Percentiles rank a stretch among this genome's conserved stretches.
These are phyloP conservation scores for Puccinia coronata DNA, from an alignment of 1,284 basidiomycete genomes.

Conservation along the genomic window DNA sequence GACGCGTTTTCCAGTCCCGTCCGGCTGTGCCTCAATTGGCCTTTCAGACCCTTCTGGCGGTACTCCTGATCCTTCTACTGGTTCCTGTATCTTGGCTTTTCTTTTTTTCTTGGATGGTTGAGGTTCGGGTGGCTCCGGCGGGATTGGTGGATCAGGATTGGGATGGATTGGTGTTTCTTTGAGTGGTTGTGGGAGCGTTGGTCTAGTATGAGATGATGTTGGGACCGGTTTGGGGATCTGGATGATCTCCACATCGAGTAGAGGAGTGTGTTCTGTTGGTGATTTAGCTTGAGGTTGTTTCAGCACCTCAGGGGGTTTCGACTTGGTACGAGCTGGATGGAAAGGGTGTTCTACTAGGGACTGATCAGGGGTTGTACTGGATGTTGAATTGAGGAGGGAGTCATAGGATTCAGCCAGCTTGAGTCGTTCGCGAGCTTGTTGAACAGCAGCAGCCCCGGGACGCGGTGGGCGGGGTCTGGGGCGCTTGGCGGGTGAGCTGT, in stretches of 20 bases:
- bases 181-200: not conserved
- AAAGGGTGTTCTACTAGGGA: not conserved
- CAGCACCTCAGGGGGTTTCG: not conserved
- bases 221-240: not conserved
- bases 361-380: not conserved
- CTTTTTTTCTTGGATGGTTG: slow-evolving; percentile 2
- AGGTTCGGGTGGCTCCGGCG: not conserved
- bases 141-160: not conserved
- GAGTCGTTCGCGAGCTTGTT: slow-evolving; percentile 24
- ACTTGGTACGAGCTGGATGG: not conserved
- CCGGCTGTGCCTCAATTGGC: not conserved
- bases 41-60: not conserved
- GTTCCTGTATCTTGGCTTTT: not conserved
- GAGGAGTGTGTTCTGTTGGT: not conserved
- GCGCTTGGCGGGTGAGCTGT: not conserved
- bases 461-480: slow-evolving; percentile 9
- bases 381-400: not conserved
- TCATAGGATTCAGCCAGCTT: not conserved
- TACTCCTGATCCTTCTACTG: too few species aligned
- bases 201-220: not conserved
- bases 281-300: not conserved
- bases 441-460: not conserved
- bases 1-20: slow-evolving; percentile 19
- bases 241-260: not conserved
- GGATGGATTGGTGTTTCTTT: not conserved